Conservation (phyloP, 2,329 filamentous ascomycete species). For the Cryphonectria japonica region DNA sequence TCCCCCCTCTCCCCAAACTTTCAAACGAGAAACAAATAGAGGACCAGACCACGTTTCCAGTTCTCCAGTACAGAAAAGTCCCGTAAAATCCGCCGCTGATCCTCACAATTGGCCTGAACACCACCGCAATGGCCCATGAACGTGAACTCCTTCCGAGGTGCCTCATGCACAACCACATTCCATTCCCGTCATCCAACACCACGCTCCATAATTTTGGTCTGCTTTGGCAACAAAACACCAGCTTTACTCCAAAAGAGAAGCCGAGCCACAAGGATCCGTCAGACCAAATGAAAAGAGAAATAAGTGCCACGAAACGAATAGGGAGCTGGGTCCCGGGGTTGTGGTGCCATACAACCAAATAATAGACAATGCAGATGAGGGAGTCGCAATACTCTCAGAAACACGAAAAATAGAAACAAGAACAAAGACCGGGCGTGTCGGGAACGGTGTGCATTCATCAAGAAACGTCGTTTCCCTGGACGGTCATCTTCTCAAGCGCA, state of each 20-base stretch:
- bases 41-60: constrained; percentile 24
- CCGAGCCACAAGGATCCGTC: constrained; percentile 7
- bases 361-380: constrained; percentile 3
- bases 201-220: constrained; percentile 7
- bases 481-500: constrained; percentile 18
- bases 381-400: background rate
- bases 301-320: constrained; percentile 21
- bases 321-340: background rate
- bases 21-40: background rate
- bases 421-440: background rate
- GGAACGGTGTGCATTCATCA: constrained; percentile 3
- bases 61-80: constrained; percentile 19
- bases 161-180: background rate
- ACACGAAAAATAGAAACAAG: background rate
- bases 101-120: constrained; percentile 17
- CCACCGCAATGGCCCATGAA: constrained; percentile 8
- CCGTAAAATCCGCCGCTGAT: constrained; percentile 8
- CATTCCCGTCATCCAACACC: constrained; percentile 8
- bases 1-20: background rate
- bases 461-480: constrained; percentile 16
- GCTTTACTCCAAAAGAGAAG: constrained; percentile 5
- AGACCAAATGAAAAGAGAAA: constrained; percentile 11
- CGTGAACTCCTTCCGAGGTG: constrained; percentile 11
- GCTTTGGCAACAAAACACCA: background rate
- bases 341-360: constrained; percentile 2